These are phyloP conservation scores for Psilocybe sp. DNA, from an alignment of 768 basidiomycete genomes.

Conservation along the genomic window DNA sequence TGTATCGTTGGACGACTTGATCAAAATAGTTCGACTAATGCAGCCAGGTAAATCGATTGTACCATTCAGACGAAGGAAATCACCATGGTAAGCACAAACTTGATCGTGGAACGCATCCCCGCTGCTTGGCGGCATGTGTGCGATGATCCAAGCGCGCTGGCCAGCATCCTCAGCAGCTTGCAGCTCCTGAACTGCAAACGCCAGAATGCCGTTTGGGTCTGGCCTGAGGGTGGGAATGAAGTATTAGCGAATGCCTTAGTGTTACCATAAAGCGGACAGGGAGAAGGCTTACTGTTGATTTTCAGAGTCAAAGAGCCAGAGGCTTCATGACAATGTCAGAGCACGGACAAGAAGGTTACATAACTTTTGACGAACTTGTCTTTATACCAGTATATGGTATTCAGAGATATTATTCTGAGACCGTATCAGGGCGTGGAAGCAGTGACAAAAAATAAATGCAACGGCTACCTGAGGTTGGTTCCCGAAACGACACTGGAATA, in stretches of 20 bases:
- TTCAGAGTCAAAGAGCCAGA: constrained; percentile 60
- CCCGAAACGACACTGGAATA: constrained; percentile 48
- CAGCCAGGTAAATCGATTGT: neutral
- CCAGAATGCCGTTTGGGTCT: constrained; percentile 61
- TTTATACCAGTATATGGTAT: constrained; percentile 62
- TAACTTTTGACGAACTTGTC: constrained; percentile 38
- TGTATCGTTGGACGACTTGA: constrained; percentile 60
- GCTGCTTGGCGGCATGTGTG: constrained; percentile 54
- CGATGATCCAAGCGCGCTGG: constrained; percentile 61
- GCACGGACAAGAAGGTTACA: neutral
- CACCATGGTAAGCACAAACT: constrained; percentile 24
- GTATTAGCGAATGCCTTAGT: neutral
- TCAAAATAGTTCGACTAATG: constrained; percentile 58
- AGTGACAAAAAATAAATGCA: neutral
- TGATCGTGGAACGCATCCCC: constrained; percentile 49
- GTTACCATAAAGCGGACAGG: neutral
- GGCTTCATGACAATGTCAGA: constrained; percentile 28
- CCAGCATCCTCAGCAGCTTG: constrained; percentile 60
- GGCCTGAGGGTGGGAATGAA: constrained; percentile 19
- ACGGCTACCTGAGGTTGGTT: constrained; percentile 46
- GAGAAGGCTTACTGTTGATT: constrained; percentile 33
- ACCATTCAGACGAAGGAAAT: neutral
- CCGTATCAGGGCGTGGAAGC: neutral
- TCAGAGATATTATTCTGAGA: constrained; percentile 54
- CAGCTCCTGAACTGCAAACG: constrained; percentile 50